Percentiles rank a stretch among this genome's conserved stretches.
phyloP scores from a whole-genome alignment of 2,329 filamentous ascomycete genomes.

The Ascosphaera apis region DNA sequence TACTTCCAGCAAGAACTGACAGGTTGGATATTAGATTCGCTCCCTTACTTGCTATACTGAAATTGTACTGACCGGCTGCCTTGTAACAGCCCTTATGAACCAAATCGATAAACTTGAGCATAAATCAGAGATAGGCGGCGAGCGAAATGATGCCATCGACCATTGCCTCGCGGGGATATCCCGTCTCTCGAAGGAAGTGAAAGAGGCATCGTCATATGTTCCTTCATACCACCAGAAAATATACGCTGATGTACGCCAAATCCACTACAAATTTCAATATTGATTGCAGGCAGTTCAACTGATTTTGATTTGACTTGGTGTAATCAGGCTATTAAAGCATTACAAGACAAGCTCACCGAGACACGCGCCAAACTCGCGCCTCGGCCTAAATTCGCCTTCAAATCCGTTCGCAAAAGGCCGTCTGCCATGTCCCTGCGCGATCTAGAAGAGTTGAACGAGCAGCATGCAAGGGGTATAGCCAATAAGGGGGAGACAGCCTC shows the following conservation, averaged over 20 bases:
- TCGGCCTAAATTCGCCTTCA: slow-evolving; percentile 69
- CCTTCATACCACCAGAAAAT: slow-evolving; percentile 76
- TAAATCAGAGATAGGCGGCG: slow-evolving; percentile 40
- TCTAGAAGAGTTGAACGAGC: too few species aligned
- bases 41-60: neutral
- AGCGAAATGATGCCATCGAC: slow-evolving; percentile 61
- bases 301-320: too few species aligned
- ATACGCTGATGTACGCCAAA: slow-evolving; percentile 50
- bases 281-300: too few species aligned
- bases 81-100: slow-evolving; percentile 42
- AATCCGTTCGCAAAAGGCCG: slow-evolving; percentile 28
- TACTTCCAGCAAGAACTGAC: slow-evolving; percentile 58
- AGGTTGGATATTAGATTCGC: slow-evolving; percentile 24
- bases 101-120: slow-evolving; percentile 46
- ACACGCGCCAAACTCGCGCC: slow-evolving; percentile 45
- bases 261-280: too few species aligned
- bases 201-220: slow-evolving; percentile 59
- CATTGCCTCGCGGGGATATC: slow-evolving; percentile 59
- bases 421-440: slow-evolving; percentile 32
- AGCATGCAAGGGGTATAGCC: too few species aligned
- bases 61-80: neutral
- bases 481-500: too few species aligned
- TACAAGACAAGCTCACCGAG: slow-evolving; percentile 56
- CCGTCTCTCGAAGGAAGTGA: slow-evolving; percentile 58
- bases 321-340: slow-evolving; percentile 57